phyloP scores from a whole-genome alignment of 495 filamentous ascomycete species.

The Choiromyces venosus region DNA sequence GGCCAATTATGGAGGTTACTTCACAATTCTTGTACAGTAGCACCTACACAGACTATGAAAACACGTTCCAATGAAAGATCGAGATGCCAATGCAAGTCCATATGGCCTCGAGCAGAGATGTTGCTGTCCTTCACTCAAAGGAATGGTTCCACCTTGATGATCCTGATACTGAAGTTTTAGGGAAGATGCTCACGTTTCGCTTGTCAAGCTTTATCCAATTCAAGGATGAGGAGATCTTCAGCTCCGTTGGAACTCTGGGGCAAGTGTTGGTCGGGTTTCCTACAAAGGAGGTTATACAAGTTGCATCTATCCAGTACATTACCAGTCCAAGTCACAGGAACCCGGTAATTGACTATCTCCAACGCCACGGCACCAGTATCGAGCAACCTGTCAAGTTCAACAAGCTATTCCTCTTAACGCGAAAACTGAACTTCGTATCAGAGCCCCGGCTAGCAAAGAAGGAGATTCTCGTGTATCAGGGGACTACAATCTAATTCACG shows the following conservation, averaged over 20 bases:
- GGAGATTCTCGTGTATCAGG: slow-evolving; percentile 94
- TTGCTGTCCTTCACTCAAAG: slow-evolving; percentile 89
- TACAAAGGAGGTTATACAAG: slow-evolving; percentile 92
- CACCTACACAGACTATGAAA: slow-evolving; percentile 84
- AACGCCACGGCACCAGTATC: slow-evolving; percentile 84
- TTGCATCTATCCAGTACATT: slow-evolving; percentile 92
- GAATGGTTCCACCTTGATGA: slow-evolving; percentile 90
- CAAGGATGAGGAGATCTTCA: slow-evolving; percentile 91
- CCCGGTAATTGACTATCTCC: slow-evolving; percentile 90
- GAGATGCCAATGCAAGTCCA: slow-evolving; percentile 94
- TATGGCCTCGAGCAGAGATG: slow-evolving; percentile 78
- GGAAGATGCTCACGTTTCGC: slow-evolving; percentile 90
- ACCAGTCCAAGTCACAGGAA: slow-evolving; percentile 86
- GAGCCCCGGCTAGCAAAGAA: slow-evolving; percentile 93
- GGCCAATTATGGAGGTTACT: slow-evolving; percentile 96
- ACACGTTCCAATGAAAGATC: slow-evolving; percentile 95
- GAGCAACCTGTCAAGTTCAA: slow-evolving; percentile 97
- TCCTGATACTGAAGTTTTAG: slow-evolving; percentile 71
- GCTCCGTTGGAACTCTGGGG: slow-evolving; percentile 83
- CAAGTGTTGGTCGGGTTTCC: slow-evolving; percentile 90
- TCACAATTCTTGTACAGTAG: slow-evolving; percentile 97
- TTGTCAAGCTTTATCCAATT: slow-evolving; percentile 83
- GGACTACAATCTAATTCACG: slow-evolving; percentile 97
- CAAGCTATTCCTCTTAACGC: slow-evolving; percentile 93
- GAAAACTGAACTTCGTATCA: slow-evolving; percentile 76